Conservation (phyloP, 495 filamentous ascomycete genomes). For the Penicillium samsonianum region DNA sequence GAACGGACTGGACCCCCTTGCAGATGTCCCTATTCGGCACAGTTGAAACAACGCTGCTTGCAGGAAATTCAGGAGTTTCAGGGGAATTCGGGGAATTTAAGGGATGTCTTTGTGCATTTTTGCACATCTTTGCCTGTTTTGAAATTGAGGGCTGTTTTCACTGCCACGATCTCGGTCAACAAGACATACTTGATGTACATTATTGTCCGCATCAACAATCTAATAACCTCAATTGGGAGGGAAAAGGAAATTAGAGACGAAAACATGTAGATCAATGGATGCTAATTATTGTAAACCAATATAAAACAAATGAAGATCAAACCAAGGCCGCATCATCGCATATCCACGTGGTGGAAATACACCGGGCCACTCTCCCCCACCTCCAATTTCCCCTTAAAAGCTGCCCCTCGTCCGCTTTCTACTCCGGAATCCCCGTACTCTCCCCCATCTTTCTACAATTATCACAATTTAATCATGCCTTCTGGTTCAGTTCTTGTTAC, state of each 20-base stretch:
- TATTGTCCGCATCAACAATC: conserved; percentile 1
- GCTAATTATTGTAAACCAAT: no score
- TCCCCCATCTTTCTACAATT: background rate
- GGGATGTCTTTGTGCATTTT: background rate
- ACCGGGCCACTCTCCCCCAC: conserved; percentile 4
- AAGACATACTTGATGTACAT: background rate
- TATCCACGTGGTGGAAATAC: conserved; percentile 7
- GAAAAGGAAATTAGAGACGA: background rate
- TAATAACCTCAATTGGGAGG: background rate
- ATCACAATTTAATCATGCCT: conserved; percentile 57
- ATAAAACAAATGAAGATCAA: conserved; percentile 5
- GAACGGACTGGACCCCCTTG: conserved; percentile 4
- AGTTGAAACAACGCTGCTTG: background rate
- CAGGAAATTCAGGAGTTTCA: background rate
- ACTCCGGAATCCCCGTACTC: conserved; percentile 7
- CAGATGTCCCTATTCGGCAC: background rate
- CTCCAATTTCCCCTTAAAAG: conserved; percentile 33
- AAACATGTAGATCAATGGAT: background rate
- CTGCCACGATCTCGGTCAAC: background rate
- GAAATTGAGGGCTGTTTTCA: background rate
- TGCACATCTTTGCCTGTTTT: conserved; percentile 7
- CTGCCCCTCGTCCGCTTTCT: conserved; percentile 22
- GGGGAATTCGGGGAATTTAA: background rate
- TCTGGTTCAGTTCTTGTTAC: conserved; percentile 86
- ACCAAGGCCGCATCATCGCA: conserved; percentile 18